Base-by-base conservation (phyloP, 1,284 basidiomycete genomes). In the Schizophyllum commune region DNA sequence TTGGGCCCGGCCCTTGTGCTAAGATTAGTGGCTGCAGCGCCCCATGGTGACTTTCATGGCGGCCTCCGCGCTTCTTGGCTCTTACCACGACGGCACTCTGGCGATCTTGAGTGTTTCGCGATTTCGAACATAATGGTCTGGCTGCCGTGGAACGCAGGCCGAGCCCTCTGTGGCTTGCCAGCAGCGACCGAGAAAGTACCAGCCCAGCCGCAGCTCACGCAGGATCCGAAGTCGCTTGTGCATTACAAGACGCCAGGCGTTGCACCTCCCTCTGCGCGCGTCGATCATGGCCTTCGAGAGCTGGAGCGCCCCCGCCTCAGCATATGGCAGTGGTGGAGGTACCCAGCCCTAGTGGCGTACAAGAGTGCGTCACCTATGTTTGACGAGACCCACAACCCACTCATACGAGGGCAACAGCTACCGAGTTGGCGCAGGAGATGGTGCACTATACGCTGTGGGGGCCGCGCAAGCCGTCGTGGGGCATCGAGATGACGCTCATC, bases 401-500 rank as follows among this genome's bases (percentile, higher is more conserved):
- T 22, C 32, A 52, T 51, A 7, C 11, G 27, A 56, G 17, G 32
- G 53, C 27, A n/a, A 6, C 69, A 93, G 91, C 85, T 27, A 86
- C 84, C 34, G 83, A 87, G 55, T 70, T 94, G 8, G 83, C 84
- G 5, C 74, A 77, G 21, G 92, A 91, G 61, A 79, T 93, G 27
- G 72, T 92, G 34, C 79, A 81, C 7, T 86, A 94, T 69, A 83
- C 86, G 65, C 74, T 94, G 53, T 89, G 83, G 79, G 93, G 93
- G 2, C 93, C 94, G 1, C 84, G 88, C 51, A 87, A 85, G 69
- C 89, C 89, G 71, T 88, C 89, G 4, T 96, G 93, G 93, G 91
- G 92, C 0, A 84, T 96, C 58, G 89, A 94, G 71, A 92, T 94
- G 91, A 92, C 91, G 1, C 78, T 93, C 21, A 79, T 93, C 19